These are phyloP conservation scores for Candida pini DNA, from an alignment of 805 yeast genomes.

Conservation along the genomic window DNA sequence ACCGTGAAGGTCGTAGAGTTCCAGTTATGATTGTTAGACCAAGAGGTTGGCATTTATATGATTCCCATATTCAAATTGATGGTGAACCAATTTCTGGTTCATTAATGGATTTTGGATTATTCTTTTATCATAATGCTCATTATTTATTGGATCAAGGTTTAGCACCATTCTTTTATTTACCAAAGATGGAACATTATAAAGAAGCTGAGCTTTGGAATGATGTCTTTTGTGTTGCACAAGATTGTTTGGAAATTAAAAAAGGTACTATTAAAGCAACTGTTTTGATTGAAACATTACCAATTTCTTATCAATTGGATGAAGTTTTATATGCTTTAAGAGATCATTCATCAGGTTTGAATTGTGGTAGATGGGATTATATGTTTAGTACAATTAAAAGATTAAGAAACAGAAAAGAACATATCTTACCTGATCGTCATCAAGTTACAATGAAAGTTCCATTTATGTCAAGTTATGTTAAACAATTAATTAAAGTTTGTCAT, in stretches of 20 bases:
- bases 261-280: conserved; percentile 82
- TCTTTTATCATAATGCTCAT: conserved; percentile 69
- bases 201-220: conserved; percentile 85
- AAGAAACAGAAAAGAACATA: conserved; percentile 59
- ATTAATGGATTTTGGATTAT: conserved; percentile 72
- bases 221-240: conserved; percentile 71
- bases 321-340: conserved; percentile 70
- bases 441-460: conserved; percentile 80
- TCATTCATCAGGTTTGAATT: conserved; percentile 75
- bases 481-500: conserved; percentile 70
- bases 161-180: conserved; percentile 79
- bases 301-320: conserved; percentile 84
- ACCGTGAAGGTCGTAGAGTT: conserved; percentile 47
- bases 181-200: conserved; percentile 81
- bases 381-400: conserved; percentile 74
- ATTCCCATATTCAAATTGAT: conserved; percentile 64
- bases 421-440: conserved; percentile 73
- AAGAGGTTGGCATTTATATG: conserved; percentile 84
- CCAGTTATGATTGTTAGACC: conserved; percentile 83
- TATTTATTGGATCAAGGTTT: conserved; percentile 56
- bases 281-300: conserved; percentile 77
- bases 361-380: conserved; percentile 90
- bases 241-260: conserved; percentile 58
- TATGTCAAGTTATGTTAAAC: conserved; percentile 72
- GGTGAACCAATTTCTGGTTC: conserved; percentile 77